These are phyloP conservation scores for Climacium dendroides DNA, from an alignment of 225 moss, liverwort and hornwort genomes.

Conservation along the genomic window DNA sequence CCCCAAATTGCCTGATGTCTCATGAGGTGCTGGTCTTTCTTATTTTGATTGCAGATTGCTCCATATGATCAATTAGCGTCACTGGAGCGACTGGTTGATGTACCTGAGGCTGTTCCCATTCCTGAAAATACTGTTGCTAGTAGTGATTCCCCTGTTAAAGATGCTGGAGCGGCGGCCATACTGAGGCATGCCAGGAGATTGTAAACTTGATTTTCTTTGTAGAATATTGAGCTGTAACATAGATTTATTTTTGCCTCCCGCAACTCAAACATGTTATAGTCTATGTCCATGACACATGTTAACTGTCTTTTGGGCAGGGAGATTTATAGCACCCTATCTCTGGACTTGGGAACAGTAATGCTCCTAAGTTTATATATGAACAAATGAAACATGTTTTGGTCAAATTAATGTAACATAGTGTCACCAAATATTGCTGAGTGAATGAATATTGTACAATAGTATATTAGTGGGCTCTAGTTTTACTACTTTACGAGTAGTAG, in stretches of 20 bases:
- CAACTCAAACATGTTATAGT: not conserved
- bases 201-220: not conserved
- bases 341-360: not conserved
- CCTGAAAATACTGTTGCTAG: not conserved
- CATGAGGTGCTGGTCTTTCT: not conserved
- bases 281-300: not conserved
- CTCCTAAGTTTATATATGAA: not conserved
- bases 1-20: not conserved
- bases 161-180: slow-evolving; percentile 36
- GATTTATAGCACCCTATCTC: not conserved
- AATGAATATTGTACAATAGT: not conserved
- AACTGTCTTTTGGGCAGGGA: not conserved
- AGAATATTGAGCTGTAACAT: slow-evolving; percentile 12
- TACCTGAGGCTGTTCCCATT: slow-evolving; percentile 19
- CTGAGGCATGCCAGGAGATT: slow-evolving; percentile 27
- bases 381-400: not conserved
- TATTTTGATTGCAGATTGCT: slow-evolving; percentile 53
- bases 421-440: not conserved
- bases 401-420: not conserved
- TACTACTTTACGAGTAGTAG: not conserved
- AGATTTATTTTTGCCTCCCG: not conserved
- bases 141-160: not conserved
- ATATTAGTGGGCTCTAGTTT: not conserved
- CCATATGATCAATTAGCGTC: slow-evolving; percentile 75
- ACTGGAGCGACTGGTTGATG: slow-evolving; percentile 80